phyloP scores from a whole-genome alignment of 768 basidiomycete species.

The Tremella fuciformis region DNA sequence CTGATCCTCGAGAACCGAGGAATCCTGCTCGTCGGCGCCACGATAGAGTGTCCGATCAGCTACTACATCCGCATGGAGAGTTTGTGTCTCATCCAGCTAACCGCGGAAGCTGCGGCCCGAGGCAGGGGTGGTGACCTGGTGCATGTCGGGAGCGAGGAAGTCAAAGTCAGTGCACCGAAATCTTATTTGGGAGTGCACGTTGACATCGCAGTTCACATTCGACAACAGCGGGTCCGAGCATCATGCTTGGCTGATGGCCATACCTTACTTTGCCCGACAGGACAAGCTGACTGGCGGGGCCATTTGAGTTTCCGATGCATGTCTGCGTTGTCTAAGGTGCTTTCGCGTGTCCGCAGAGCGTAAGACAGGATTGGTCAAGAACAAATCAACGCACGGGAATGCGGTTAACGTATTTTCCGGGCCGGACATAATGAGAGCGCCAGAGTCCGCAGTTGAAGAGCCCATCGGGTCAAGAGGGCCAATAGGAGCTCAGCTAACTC shows the following conservation, averaged over 20 bases:
- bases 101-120: slow-evolving; percentile 11
- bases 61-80: slow-evolving; percentile 16
- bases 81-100: slow-evolving; percentile 13
- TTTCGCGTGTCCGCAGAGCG: too few species aligned
- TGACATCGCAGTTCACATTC: slow-evolving; percentile 9
- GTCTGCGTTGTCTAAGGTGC: too few species aligned
- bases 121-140: slow-evolving; percentile 14
- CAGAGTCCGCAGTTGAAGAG: too few species aligned
- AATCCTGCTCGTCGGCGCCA: slow-evolving; percentile 13
- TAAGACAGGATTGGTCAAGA: too few species aligned
- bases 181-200: neutral
- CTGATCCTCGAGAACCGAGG: slow-evolving; percentile 19
- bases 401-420: too few species aligned
- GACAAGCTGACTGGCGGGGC: slow-evolving; percentile 15
- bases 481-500: too few species aligned
- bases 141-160: slow-evolving; percentile 9
- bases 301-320: neutral
- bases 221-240: slow-evolving; percentile 13
- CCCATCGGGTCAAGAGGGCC: too few species aligned
- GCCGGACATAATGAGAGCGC: too few species aligned
- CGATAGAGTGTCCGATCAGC: slow-evolving; percentile 19
- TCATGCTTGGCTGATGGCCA: slow-evolving; percentile 18
- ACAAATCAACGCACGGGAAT: too few species aligned
- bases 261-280: slow-evolving; percentile 17
- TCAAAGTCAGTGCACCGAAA: slow-evolving; percentile 2